Base-by-base conservation (phyloP, 2,329 filamentous ascomycete genomes). In the Alternaria postmessia region DNA sequence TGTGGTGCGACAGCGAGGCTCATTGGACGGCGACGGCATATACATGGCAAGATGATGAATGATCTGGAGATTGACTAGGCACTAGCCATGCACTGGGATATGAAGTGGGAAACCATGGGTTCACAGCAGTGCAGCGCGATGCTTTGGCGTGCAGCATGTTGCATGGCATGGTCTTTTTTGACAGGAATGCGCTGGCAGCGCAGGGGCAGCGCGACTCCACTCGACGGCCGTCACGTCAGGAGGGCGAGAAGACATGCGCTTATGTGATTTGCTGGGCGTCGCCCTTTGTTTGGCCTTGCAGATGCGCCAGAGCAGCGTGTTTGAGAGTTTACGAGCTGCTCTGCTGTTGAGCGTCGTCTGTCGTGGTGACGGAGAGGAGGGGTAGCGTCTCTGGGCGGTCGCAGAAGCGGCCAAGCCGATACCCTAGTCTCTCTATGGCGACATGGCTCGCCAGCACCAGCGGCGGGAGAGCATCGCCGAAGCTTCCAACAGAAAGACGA, bases 81-180 rank as follows among this genome's bases (percentile, higher is more conserved):
- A 62, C 67, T 73, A 71, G 62, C 34, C 46, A 65, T 65, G 73
- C 71, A 71, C 51, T 60, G 52, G 56, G 58, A 68, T 65, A 70
- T 71, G 69, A 73, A 70, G 64, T 61, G 64, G 69, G 69, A 73
- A 72, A 68, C 57, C 65, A 62, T 63, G 62, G 63, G 70, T 73
- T 70, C 66, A 62, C 57, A 56, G 62, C 62, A 63, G 70, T 68
- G 68, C 69, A 59, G 65, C 65, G 69, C 68, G 64, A 62, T 63
- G 60, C 64, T 68, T 71, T 69, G 64, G 66, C 66, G 68, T 70
- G 69, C 67, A 71, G 65, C 57, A 52, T 34, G 57, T 60, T 60
- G 57, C 57, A 60, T 60, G 53, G 58, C 57, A 48, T 60, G 53
- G 61, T 54, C 42, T 43, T 62, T 62, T 62, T 69, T 71, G 69